Conservation (phyloP, 2,329 filamentous ascomycete species). For the Neofusicoccum sp. region DNA sequence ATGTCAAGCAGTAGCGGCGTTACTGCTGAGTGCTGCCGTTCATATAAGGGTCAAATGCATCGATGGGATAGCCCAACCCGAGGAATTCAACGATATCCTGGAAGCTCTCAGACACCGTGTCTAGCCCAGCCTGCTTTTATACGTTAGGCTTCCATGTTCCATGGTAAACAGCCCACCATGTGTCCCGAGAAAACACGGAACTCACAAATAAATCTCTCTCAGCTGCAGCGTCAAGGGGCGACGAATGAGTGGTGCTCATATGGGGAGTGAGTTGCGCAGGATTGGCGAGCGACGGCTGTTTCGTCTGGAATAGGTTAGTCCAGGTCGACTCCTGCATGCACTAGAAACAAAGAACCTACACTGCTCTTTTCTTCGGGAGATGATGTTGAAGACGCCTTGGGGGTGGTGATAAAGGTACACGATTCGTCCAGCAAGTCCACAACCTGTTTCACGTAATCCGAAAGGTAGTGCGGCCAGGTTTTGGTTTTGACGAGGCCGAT, state of each 20-base stretch:
- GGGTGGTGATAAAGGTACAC: constrained; percentile 1
- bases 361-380: background rate
- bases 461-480: background rate
- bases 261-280: background rate
- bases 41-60: background rate
- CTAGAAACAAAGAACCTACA: background rate
- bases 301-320: background rate
- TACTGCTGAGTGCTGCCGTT: background rate
- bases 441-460: background rate
- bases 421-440: background rate
- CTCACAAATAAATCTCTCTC: constrained; percentile 5
- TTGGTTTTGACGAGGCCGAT: background rate
- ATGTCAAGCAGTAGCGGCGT: too few relatives aligned
- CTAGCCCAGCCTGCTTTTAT: background rate
- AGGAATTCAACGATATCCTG: constrained; percentile 8
- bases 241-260: background rate
- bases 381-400: background rate
- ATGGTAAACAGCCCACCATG: too few relatives aligned
- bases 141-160: too few relatives aligned
- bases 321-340: too few relatives aligned
- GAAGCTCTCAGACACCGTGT: constrained; percentile 3
- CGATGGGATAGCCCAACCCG: background rate
- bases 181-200: background rate
- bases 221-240: background rate
- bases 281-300: background rate